Base-by-base conservation (phyloP, 1,284 basidiomycete genomes). In the Puccinia polysora region DNA sequence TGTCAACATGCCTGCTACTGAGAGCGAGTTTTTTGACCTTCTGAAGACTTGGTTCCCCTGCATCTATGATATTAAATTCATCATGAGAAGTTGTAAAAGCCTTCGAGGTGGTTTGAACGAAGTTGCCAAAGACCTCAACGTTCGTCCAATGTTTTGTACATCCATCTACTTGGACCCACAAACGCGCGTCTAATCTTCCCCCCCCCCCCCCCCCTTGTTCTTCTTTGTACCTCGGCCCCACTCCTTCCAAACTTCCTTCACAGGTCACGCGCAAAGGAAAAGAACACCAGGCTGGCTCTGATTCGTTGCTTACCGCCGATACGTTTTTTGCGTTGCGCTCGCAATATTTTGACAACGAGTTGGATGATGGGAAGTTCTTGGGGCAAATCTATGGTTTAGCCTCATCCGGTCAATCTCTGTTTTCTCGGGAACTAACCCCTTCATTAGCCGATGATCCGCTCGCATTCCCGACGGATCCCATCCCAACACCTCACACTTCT, bases 41-140 rank as follows among this genome's bases (percentile, higher is more conserved):
- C 85, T 98, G 32, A 85, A 84, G 75, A 88, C 87, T 76, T 98
- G 95, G 95, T 98, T 99, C 81, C 95, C 95, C 0, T 89, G 88
- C 73, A 88, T 97, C 73, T 97, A 96, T 81, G 95, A 99, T 80
- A 92, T 97, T 84, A 98, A 98, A 82, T 94, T 89, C 81, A 86
- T 99, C 79, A 92, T 96, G 86, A 87, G 92, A 65, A 80, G 86
- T 83, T 81, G 90, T 84, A 95, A 95, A 81, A 86, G 86, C 45
- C 83, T 97, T 76, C 92, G 95, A 79, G 95, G 94, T 20, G 92
- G 94, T 4, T 81, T 99, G 73, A 92, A 97, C 80, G 93, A 98
- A 76, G 89, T 98, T 30, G 94, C 95, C 50, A 93, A 98, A 76
- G 91, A 92, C 80, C 87, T 90, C 63, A 55, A 55, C 18, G 65